A percentile compares a stretch with the other conserved stretches of the same genome.
Evolutionary conservation across 2,329 filamentous ascomycete genomes (phyloP).

Genomic region (Fusarium sp.): DNA sequence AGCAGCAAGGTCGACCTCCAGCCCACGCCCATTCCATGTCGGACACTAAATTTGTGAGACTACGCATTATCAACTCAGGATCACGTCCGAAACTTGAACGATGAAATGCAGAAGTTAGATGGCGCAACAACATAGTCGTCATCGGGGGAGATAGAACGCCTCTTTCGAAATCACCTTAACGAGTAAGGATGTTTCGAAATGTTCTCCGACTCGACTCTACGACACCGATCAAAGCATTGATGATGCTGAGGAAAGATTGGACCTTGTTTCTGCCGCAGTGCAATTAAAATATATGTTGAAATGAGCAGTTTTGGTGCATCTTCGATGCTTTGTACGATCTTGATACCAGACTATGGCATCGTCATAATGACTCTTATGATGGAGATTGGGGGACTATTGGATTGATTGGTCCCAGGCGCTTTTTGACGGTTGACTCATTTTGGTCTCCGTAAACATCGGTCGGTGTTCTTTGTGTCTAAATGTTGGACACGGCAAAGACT

Average conservation of each 20-base stretch:
- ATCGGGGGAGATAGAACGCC: slow-evolving; percentile 66
- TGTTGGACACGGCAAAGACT: not conserved
- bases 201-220: not conserved
- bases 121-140: slow-evolving; percentile 67
- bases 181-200: not conserved
- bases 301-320: slow-evolving; percentile 21
- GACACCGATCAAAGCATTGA: slow-evolving; percentile 4
- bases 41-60: slow-evolving; percentile 58
- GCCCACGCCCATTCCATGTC: slow-evolving; percentile 50
- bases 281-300: slow-evolving; percentile 1
- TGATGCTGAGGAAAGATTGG: slow-evolving; percentile 2
- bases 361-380: slow-evolving; percentile 45
- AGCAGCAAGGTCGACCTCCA: slow-evolving; percentile 59
- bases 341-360: slow-evolving; percentile 46
- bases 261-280: slow-evolving; percentile 4
- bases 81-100: slow-evolving; percentile 50
- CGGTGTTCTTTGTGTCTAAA: slow-evolving; percentile 25
- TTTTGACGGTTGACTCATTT: slow-evolving; percentile 25
- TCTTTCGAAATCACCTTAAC: slow-evolving; percentile 50
- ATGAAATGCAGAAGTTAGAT: slow-evolving; percentile 60
- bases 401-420: slow-evolving; percentile 37
- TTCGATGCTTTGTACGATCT: slow-evolving; percentile 44
- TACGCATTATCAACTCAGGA: slow-evolving; percentile 49
- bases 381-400: slow-evolving; percentile 28
- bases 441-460: slow-evolving; percentile 30